Evolutionary conservation across 148 eudicot species (phyloP).

Genomic region (Polygonum aviculare): DNA sequence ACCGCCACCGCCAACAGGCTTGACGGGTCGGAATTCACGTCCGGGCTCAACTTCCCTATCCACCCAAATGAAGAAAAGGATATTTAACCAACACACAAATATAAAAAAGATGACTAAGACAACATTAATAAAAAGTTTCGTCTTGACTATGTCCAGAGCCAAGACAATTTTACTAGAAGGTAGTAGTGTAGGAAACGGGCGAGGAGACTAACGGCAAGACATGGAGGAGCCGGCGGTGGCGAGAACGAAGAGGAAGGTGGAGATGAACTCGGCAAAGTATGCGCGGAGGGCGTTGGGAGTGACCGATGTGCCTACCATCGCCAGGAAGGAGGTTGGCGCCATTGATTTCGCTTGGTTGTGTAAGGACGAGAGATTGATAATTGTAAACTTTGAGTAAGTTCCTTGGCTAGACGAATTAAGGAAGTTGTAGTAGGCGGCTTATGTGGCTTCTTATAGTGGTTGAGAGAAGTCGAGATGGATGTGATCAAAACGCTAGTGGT

Average conservation of each 20-base stretch:
- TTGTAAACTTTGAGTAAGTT: not conserved
- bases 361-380: not conserved
- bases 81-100: too few species aligned
- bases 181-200: not conserved
- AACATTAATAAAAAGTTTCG: too few species aligned
- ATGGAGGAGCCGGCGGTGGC: slow-evolving; percentile 68
- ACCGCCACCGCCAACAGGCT: slow-evolving; percentile 48
- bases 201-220: slow-evolving; percentile 45
- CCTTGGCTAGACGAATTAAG: not conserved
- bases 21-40: slow-evolving; percentile 41
- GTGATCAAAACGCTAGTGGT: not conserved
- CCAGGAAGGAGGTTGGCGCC: slow-evolving; percentile 36
- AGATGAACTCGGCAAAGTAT: slow-evolving; percentile 82
- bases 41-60: slow-evolving; percentile 45
- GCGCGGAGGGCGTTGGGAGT: slow-evolving; percentile 56
- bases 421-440: not conserved
- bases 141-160: too few species aligned
- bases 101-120: not conserved
- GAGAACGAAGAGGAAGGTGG: slow-evolving; percentile 81
- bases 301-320: slow-evolving; percentile 42
- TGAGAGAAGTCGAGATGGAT: not conserved
- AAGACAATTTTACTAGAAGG: too few species aligned
- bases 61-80: not conserved
- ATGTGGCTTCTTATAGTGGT: not conserved
- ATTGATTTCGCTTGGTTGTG: slow-evolving; percentile 9